phyloP scores from a whole-genome alignment of 345 rosid genomes.

The Ceriops tagal region DNA sequence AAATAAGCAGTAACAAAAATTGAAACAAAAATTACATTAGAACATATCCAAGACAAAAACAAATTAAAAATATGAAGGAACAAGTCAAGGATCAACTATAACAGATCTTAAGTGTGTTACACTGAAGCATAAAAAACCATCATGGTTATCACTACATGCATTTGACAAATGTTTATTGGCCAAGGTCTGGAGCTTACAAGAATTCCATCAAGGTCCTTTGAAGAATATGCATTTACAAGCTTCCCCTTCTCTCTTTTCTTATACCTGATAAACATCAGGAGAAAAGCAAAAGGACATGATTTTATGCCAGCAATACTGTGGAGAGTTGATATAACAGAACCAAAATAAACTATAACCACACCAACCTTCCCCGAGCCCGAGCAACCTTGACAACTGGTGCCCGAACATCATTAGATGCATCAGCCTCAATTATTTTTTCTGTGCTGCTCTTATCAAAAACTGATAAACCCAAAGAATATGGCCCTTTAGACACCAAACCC shows the following conservation, averaged over 20 bases:
- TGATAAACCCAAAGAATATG: constrained; percentile 20
- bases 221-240: constrained; percentile 73
- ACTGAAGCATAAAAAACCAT: neutral
- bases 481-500: neutral
- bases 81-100: neutral
- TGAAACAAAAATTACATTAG: neutral
- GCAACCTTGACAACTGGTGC: constrained; percentile 56
- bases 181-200: constrained; percentile 49
- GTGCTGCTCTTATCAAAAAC: constrained; percentile 30
- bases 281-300: neutral
- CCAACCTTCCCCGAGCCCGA: constrained; percentile 88
- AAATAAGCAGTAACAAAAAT: constrained; percentile 11
- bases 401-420: constrained; percentile 32
- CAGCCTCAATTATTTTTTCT: constrained; percentile 33
- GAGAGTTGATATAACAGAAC: too few species aligned
- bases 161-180: neutral
- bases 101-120: neutral
- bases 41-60: neutral
- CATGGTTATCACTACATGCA: neutral
- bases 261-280: constrained; percentile 40
- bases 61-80: neutral
- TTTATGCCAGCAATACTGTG: neutral
- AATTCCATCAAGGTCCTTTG: constrained; percentile 89
- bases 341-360: constrained; percentile 7
- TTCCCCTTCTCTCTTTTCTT: constrained; percentile 85